Conservation (phyloP, 164 flowering plant species). For the Magnolia sinica region DNA sequence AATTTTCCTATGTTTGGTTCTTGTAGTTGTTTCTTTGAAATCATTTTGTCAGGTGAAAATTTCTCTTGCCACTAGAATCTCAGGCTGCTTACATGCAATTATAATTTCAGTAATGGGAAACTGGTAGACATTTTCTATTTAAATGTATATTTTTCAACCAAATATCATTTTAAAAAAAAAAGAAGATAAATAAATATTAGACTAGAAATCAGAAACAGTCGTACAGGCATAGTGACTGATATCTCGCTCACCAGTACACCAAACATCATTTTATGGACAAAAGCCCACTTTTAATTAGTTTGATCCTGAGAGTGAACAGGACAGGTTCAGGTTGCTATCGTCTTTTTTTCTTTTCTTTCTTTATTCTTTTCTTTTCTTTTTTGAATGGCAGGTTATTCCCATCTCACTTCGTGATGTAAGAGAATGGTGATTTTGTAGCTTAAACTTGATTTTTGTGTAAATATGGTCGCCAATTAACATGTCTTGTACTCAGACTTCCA, state of each 20-base stretch:
- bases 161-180: no score
- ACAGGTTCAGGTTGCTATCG: background rate
- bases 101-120: background rate
- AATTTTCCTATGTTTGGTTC: background rate
- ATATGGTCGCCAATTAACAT: no score
- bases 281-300: background rate
- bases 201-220: no score
- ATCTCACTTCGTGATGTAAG: no score
- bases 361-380: no score
- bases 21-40: background rate
- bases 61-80: background rate
- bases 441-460: no score
- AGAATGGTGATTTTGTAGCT: no score
- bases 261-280: background rate
- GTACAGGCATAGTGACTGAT: background rate
- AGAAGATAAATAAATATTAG: no score
- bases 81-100: background rate
- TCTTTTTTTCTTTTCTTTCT: background rate
- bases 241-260: background rate
- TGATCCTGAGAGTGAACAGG: background rate
- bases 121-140: no score
- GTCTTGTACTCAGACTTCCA: no score
- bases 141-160: no score
- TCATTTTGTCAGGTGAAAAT: background rate
- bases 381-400: no score